These are phyloP conservation scores for Leccinum pellstonianum DNA, from an alignment of 768 basidiomycete species.

Conservation along the genomic window DNA sequence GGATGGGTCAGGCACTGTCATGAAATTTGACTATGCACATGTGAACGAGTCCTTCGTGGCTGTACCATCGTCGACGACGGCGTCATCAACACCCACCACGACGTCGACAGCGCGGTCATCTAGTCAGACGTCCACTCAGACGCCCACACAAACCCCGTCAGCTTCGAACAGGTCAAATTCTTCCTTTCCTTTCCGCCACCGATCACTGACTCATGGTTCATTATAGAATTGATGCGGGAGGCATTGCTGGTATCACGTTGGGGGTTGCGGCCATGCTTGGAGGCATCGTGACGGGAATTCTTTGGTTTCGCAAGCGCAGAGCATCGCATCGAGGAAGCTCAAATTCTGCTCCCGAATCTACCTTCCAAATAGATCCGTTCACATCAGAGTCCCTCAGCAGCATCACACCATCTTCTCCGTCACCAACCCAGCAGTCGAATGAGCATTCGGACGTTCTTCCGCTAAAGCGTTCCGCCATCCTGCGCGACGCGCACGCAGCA, in stretches of 20 bases:
- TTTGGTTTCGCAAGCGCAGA: slow-evolving; percentile 11
- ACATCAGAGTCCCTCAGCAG: not conserved
- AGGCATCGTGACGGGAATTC: slow-evolving; percentile 1
- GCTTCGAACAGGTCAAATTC: slow-evolving; percentile 11
- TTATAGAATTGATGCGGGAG: slow-evolving; percentile 13
- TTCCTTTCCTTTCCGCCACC: not conserved
- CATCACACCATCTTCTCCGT: not conserved
- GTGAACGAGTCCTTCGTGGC: slow-evolving; percentile 25
- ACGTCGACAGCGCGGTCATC: slow-evolving; percentile 68
- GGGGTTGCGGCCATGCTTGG: slow-evolving; percentile 9
- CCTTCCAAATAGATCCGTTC: slow-evolving; percentile 7
- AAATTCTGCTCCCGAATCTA: not conserved
- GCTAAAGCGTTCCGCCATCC: slow-evolving; percentile 9
- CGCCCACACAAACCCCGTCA: not conserved
- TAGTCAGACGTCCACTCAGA: slow-evolving; percentile 1
- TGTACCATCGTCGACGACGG: slow-evolving; percentile 2
- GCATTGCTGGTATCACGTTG: slow-evolving; percentile 8
- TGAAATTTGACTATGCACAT: slow-evolving; percentile 30
- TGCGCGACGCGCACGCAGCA: slow-evolving; percentile 9
- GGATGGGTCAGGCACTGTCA: slow-evolving; percentile 13
- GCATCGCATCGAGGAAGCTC: not conserved
- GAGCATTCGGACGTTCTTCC: not conserved
- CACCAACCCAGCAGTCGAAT: not conserved
- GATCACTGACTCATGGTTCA: slow-evolving; percentile 4
- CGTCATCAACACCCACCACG: not conserved